Base-by-base conservation (phyloP, 106 monocot genomes). In the Acorus gramineus region DNA sequence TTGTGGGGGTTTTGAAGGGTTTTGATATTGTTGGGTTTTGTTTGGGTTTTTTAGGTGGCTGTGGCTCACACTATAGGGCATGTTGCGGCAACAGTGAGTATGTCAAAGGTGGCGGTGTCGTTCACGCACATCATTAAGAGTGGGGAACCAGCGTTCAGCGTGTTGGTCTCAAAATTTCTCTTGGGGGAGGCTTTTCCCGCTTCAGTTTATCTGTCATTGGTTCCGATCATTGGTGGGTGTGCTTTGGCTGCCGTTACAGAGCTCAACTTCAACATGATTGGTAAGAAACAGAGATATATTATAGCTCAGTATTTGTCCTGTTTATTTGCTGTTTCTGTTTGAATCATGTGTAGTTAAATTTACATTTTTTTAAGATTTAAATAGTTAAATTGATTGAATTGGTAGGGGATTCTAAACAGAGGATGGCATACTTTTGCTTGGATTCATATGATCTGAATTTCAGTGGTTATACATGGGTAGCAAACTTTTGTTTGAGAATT, bases 161-260 rank as follows among this genome's bases (percentile, higher is more conserved):
- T 95, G 48, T 42, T 90, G 53, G 86, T 90, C 3, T 95, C 94
- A 13, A 79, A 84, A 57, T 67, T 95, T 49, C 47, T 95, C 61
- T 56, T 95, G 10, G 94, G 94, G 10, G 94, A 95, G 82, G 74
- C 58, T 11, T 95, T 95, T 48, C 89, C 94, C 14, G 65, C 61
- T 48, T 49, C 62, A 14, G 84, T 81, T 9, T 89, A 89, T 59
- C 49, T 84, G 5, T 89, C 88, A 4, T 60, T 95, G 43, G 3
- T 90, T 46, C 94, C 94, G 8, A 95, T 95, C 66, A 95, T 95
- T n/a, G 94, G 94, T 2, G 94, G 94, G 42, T 95, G 94, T 60
- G 80, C 84, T 13, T 72, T 95, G 5, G 84, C 94, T 3, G 94
- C 94, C 0, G 69, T 82, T 4, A 95, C 94, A 4, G 94, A 95